Conservation (phyloP, 2,329 filamentous ascomycete species). For the Colletotrichum eremochloae region DNA sequence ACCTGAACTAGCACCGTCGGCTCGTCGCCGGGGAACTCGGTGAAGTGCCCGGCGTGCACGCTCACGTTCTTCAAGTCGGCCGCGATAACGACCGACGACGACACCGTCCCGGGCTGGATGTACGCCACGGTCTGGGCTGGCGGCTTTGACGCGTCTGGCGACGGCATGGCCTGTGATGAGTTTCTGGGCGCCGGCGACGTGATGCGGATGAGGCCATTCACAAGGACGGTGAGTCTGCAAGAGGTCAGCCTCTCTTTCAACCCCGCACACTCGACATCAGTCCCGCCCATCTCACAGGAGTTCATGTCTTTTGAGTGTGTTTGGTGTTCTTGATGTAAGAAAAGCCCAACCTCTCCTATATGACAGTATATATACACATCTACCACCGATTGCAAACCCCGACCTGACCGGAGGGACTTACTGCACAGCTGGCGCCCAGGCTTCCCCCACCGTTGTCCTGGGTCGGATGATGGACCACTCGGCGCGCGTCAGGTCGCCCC, state of each 20-base stretch:
- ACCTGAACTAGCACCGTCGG: constrained; percentile 51
- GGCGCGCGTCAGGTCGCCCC: constrained; percentile 47
- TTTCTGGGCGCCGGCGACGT: constrained; percentile 47
- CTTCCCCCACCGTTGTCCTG: constrained; percentile 49
- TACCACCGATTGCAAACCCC: no score
- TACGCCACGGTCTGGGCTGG: constrained; percentile 46
- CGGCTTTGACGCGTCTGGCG: constrained; percentile 1
- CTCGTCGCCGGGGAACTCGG: constrained; percentile 52
- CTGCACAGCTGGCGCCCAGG: constrained; percentile 52
- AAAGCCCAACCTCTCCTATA: no score
- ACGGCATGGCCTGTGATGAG: constrained; percentile 28
- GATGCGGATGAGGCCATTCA: constrained; percentile 52
- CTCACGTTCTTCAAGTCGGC: constrained; percentile 48
- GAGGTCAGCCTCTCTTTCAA: neutral
- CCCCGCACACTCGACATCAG: no score
- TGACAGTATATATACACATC: no score
- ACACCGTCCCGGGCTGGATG: constrained; percentile 49
- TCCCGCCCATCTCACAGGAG: no score
- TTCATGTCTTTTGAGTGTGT: no score
- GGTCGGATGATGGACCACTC: constrained; percentile 51
- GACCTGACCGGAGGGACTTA: constrained; percentile 33
- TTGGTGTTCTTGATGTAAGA: no score
- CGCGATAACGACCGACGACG: constrained; percentile 50
- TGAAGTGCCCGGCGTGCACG: constrained; percentile 49
- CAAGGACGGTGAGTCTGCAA: constrained; percentile 47